Conservation (phyloP, 75 land plant genomes). For the Picea sitchensis region DNA sequence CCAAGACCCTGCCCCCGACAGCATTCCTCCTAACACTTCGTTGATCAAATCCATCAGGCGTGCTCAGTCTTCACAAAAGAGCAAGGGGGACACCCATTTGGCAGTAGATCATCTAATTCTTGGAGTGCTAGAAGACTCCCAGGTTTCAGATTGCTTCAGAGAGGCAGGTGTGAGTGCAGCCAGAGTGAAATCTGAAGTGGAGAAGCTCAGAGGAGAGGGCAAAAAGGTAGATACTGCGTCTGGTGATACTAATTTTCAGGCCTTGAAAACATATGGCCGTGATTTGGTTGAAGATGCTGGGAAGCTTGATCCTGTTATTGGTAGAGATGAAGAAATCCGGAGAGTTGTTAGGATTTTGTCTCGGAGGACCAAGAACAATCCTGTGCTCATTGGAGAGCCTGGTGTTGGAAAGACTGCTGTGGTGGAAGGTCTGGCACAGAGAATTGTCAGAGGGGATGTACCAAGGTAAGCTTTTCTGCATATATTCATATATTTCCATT, state of each 20-base stretch:
- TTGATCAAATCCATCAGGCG: constrained; percentile 75
- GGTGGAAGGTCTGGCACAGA: constrained; percentile 92
- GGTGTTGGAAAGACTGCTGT: constrained; percentile 99
- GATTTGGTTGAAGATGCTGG: constrained; percentile 95
- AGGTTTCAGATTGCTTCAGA: constrained; percentile 59
- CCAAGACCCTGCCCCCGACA: constrained; percentile 88
- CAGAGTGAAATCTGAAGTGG: constrained; percentile 73
- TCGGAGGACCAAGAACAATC: constrained; percentile 94
- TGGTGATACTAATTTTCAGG: constrained; percentile 86
- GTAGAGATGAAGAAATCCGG: constrained; percentile 91
- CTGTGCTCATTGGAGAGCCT: constrained; percentile 95
- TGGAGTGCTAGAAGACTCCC: constrained; percentile 80
- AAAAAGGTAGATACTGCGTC: constrained; percentile 87
- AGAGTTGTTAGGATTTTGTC: constrained; percentile 85
- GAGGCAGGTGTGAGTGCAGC: constrained; percentile 69
- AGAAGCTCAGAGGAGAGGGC: constrained; percentile 80
- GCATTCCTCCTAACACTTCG: constrained; percentile 69
- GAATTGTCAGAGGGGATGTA: constrained; percentile 92
- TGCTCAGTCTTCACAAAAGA: constrained; percentile 80
- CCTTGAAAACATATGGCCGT: constrained; percentile 88
- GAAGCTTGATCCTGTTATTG: constrained; percentile 97
- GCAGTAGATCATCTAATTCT: constrained; percentile 88
- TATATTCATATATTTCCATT: background rate
- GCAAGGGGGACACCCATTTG: constrained; percentile 75
- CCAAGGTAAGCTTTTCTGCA: constrained; percentile 38